These are phyloP conservation scores for Candolleomyces aberdarensis DNA, from an alignment of 768 basidiomycete species.

Conservation along the genomic window DNA sequence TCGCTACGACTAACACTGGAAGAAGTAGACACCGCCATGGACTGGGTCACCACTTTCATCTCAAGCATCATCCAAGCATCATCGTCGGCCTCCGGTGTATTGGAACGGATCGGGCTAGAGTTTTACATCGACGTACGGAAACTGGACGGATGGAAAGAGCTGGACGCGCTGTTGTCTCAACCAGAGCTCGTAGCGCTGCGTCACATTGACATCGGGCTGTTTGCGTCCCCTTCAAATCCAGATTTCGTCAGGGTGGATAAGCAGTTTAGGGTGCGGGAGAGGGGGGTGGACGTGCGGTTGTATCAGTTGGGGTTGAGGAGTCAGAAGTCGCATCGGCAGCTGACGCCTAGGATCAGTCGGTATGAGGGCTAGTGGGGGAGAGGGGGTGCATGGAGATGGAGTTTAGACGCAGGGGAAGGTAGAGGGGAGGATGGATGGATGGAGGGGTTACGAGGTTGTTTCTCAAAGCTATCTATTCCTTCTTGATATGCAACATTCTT, in stretches of 20 bases:
- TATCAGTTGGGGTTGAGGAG: conserved; percentile 41
- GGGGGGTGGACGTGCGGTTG: conserved; percentile 29
- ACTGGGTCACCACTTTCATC: conserved; percentile 35
- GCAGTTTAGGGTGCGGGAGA: conserved; percentile 24
- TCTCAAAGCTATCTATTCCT: not conserved
- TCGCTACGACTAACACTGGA: conserved; percentile 41
- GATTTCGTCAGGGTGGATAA: conserved; percentile 33
- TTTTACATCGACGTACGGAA: conserved; percentile 39
- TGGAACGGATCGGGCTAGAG: conserved; percentile 29
- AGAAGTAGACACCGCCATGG: conserved; percentile 32
- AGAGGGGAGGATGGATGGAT: not conserved
- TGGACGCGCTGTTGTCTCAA: conserved; percentile 32
- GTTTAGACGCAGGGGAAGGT: not conserved
- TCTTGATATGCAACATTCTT: not conserved
- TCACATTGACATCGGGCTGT: conserved; percentile 40
- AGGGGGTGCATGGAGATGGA: not conserved
- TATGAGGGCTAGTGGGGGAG: conserved; percentile 24
- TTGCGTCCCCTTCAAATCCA: conserved; percentile 29
- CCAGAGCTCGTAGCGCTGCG: conserved; percentile 25
- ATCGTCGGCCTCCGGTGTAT: not conserved
- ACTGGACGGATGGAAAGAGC: conserved; percentile 29
- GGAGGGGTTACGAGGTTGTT: not conserved
- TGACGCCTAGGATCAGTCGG: conserved; percentile 35
- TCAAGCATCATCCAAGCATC: conserved; percentile 18
- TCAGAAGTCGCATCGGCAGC: conserved; percentile 32